Conservation (phyloP, 495 filamentous ascomycete genomes). For the Talaromyces trachyspermus region DNA sequence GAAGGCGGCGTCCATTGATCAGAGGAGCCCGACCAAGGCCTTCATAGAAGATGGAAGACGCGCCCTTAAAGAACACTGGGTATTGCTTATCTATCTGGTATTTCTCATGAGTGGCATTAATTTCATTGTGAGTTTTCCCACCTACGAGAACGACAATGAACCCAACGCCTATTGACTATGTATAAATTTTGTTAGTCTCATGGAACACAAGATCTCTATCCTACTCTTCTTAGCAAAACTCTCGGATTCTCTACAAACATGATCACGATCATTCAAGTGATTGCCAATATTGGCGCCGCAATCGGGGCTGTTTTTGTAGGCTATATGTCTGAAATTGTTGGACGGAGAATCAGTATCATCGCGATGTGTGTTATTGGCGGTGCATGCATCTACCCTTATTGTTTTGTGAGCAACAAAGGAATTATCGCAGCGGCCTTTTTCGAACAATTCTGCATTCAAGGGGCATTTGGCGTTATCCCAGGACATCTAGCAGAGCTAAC, state of each 20-base stretch:
- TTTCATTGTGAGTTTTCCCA: too few species aligned
- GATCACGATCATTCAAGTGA: constrained; percentile 29
- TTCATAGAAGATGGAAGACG: constrained; percentile 20
- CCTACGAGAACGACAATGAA: too few species aligned
- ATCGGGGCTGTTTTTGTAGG: constrained; percentile 25
- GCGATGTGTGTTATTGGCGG: constrained; percentile 23
- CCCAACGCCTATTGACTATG: too few species aligned
- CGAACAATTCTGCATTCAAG: constrained; percentile 29
- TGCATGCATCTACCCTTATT: constrained; percentile 24
- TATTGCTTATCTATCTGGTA: constrained; percentile 32
- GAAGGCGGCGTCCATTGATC: constrained; percentile 11
- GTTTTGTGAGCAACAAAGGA: constrained; percentile 17
- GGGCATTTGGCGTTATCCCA: constrained; percentile 24
- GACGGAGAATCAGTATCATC: constrained; percentile 29
- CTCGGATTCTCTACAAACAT: constrained; percentile 21
- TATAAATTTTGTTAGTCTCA: too few species aligned
- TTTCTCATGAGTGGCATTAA: constrained; percentile 37
- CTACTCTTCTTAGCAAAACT: constrained; percentile 31
- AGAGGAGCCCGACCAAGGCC: background rate
- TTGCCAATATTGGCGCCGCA: constrained; percentile 19
- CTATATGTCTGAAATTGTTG: constrained; percentile 26
- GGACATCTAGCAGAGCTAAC: constrained; percentile 28
- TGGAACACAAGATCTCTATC: constrained; percentile 39
- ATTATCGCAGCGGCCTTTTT: constrained; percentile 26
- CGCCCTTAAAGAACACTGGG: constrained; percentile 29